phyloP scores from a whole-genome alignment of 192 early-diverging fungal species.

The Coemansia sp. region DNA sequence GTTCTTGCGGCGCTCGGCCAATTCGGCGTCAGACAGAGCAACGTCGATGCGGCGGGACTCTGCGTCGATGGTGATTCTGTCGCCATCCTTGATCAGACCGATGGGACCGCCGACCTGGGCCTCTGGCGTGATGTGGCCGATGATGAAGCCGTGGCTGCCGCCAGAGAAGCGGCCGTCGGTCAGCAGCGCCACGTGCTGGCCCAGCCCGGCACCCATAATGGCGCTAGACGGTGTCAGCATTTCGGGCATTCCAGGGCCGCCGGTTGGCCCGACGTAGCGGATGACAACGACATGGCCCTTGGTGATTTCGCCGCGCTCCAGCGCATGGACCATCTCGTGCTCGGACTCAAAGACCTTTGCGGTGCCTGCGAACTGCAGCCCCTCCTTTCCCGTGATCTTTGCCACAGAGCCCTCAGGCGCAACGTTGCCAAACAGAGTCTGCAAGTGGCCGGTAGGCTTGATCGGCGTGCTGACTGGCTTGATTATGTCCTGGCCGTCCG shows the following conservation, averaged over 20 bases:
- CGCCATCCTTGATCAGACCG: conserved; percentile 86
- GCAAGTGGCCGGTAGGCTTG: conserved; percentile 92
- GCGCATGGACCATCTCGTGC: conserved; percentile 83
- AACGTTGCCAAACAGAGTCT: conserved; percentile 91
- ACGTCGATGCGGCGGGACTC: conserved; percentile 71
- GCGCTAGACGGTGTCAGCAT: conserved; percentile 98
- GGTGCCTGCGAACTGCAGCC: conserved; percentile 79
- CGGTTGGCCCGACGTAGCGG: conserved; percentile 97
- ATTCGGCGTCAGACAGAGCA: conserved; percentile 74
- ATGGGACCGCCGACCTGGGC: conserved; percentile 97
- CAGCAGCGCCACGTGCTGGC: conserved; percentile 93
- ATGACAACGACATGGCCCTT: conserved; percentile 94
- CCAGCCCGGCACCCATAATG: conserved; percentile 99
- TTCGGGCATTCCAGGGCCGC: conserved; percentile 99
- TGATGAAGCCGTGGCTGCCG: conserved; percentile 97
- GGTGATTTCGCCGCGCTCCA: conserved; percentile 83
- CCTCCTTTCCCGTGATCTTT: conserved; percentile 99
- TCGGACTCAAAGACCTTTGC: conserved; percentile 94
- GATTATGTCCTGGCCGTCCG: conserved; percentile 82
- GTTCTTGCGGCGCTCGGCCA: conserved; percentile 62
- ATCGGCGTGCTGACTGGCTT: conserved; percentile 79
- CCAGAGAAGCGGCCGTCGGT: conserved; percentile 99
- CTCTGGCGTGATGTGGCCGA: conserved; percentile 98
- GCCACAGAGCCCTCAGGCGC: conserved; percentile 96
- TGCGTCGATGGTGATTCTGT: conserved; percentile 88